Conservation (phyloP, 2,329 filamentous ascomycete species). For the Fusarium subtropicale region DNA sequence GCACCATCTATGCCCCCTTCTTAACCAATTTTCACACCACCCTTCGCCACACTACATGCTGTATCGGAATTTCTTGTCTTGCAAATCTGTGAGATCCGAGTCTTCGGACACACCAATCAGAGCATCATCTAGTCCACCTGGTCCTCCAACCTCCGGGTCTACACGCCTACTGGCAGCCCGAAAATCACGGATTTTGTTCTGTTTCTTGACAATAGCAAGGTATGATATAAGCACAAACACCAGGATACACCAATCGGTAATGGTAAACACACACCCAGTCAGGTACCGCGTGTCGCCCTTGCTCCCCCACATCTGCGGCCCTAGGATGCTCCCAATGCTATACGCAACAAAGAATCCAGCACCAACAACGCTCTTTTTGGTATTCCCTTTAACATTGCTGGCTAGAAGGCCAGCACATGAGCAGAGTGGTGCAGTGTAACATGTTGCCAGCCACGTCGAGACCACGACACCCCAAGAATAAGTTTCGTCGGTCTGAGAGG, state of each 20-base stretch:
- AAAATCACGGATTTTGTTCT: conserved; percentile 26
- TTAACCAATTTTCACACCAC: background rate
- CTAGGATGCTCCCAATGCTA: conserved; percentile 44
- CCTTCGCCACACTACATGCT: conserved; percentile 18
- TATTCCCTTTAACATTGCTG: conserved; percentile 49
- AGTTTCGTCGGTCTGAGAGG: conserved; percentile 4
- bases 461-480: conserved; percentile 43
- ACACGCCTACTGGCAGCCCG: conserved; percentile 8
- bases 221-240: conserved; percentile 23
- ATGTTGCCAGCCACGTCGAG: conserved; percentile 44
- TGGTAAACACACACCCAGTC: conserved; percentile 38
- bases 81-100: conserved; percentile 42
- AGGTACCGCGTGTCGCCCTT: conserved; percentile 40
- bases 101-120: conserved; percentile 24
- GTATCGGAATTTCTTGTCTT: conserved; percentile 44
- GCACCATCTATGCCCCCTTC: background rate
- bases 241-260: conserved; percentile 34
- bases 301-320: conserved; percentile 41
- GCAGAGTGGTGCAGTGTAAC: conserved; percentile 35
- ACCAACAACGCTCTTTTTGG: conserved; percentile 46
- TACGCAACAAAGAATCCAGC: conserved; percentile 46
- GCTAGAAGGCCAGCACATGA: conserved; percentile 41
- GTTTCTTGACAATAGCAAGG: conserved; percentile 6
- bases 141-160: conserved; percentile 10
- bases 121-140: conserved; percentile 5